phyloP scores from a whole-genome alignment of 2,329 filamentous ascomycete genomes.

The Gliomastix tumulicola region DNA sequence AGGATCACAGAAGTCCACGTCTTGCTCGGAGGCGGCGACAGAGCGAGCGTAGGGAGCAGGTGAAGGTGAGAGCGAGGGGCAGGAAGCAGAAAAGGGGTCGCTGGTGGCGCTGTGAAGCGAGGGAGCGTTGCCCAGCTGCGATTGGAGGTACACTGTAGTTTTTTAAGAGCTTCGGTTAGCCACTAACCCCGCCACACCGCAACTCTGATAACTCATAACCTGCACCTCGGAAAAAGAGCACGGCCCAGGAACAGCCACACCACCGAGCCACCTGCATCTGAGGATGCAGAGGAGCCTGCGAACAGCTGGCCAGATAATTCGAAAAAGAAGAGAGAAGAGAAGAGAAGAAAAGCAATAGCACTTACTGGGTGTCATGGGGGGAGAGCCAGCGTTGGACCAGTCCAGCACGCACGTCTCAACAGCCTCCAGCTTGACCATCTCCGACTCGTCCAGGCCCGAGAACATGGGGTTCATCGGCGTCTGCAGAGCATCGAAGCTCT shows the following conservation, averaged over 20 bases:
- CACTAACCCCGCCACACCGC: conserved; percentile 12
- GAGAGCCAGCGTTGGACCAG: conserved; percentile 72
- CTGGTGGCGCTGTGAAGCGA: conserved; percentile 58
- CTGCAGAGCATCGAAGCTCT: conserved; percentile 66
- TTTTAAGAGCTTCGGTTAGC: conserved; percentile 29
- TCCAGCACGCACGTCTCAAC: conserved; percentile 70
- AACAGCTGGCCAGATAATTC: too few species aligned
- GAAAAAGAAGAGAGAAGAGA: neutral
- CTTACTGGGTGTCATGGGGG: conserved; percentile 88
- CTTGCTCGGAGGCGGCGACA: conserved; percentile 57
- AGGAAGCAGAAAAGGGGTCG: conserved; percentile 71
- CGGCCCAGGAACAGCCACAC: neutral
- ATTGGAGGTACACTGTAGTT: conserved; percentile 43
- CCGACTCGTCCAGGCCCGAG: conserved; percentile 61
- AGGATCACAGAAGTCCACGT: conserved; percentile 85
- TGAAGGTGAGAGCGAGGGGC: conserved; percentile 81
- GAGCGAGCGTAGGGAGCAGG: conserved; percentile 72
- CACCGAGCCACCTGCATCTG: neutral
- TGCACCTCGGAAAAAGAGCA: too few species aligned
- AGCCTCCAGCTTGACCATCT: conserved; percentile 58
- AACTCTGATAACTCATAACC: neutral
- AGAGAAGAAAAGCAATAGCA: conserved; percentile 13
- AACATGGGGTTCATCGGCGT: conserved; percentile 80
- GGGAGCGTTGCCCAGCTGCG: conserved; percentile 39
- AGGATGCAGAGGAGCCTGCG: too few species aligned